These are phyloP conservation scores for Diaporthe ampelina DNA, from an alignment of 2,329 filamentous ascomycete genomes.

Conservation along the genomic window DNA sequence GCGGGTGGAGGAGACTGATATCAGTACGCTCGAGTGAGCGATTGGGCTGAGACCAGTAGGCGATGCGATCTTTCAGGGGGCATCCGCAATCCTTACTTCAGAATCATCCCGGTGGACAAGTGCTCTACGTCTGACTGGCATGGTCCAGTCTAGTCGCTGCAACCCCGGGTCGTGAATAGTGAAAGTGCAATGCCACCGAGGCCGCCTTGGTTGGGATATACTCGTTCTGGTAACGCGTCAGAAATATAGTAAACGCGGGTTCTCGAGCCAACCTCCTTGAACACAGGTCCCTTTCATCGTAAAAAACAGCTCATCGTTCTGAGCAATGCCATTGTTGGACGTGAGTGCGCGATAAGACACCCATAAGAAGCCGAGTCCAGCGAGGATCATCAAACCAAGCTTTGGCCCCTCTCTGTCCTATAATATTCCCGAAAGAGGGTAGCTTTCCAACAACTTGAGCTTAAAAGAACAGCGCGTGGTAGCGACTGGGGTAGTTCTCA, in stretches of 20 bases:
- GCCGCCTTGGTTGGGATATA: not conserved
- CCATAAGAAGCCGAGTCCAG: not conserved
- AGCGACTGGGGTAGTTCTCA: not conserved
- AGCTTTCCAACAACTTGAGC: not conserved
- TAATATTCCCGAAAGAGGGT: not conserved
- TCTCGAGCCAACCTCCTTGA: not conserved
- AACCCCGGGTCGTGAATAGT: not conserved
- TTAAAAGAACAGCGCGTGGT: not conserved
- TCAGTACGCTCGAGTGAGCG: conserved; percentile 68
- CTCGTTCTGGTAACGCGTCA: not conserved
- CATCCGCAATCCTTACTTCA: no score
- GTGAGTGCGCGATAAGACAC: not conserved
- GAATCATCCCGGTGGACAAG: not conserved
- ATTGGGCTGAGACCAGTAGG: not conserved
- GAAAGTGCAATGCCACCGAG: not conserved
- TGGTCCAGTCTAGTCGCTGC: not conserved
- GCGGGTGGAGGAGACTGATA: conserved; percentile 84
- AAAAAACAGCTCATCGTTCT: no score
- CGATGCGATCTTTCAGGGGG: not conserved
- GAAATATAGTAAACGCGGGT: no score
- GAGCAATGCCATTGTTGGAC: not conserved
- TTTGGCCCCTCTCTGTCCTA: not conserved
- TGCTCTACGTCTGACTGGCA: not conserved
- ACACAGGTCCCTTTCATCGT: not conserved
- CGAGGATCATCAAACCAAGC: not conserved